Conservation (phyloP, 805 yeast genomes). For the Brettanomyces nanus region DNA sequence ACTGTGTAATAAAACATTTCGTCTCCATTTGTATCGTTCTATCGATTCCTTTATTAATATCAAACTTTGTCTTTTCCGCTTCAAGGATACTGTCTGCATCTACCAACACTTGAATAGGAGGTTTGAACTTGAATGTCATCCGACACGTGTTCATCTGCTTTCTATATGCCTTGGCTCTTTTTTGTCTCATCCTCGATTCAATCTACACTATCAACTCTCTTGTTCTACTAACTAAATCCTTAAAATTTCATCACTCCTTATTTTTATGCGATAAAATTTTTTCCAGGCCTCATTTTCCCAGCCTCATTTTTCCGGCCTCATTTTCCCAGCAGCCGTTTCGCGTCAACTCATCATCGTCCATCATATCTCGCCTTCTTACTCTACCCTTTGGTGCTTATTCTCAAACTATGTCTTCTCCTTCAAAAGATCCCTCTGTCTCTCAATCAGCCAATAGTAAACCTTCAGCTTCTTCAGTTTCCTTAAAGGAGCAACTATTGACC, state of each 20-base stretch:
- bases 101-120: conserved; percentile 84
- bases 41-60: conserved; percentile 71
- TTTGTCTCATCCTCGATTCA: conserved; percentile 88
- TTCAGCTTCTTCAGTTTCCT: too few relatives aligned
- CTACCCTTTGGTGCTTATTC: too few relatives aligned
- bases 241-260: conserved; percentile 60
- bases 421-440: too few relatives aligned
- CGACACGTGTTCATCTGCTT: conserved; percentile 83
- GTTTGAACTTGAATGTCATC: conserved; percentile 85
- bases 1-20: conserved; percentile 91
- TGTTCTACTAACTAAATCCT: conserved; percentile 10
- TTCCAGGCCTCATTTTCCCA: conserved; percentile 72
- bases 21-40: conserved; percentile 79
- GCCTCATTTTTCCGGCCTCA: too few relatives aligned
- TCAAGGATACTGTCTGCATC: conserved; percentile 72
- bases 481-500: too few relatives aligned
- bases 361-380: too few relatives aligned
- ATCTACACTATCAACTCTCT: too few relatives aligned
- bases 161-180: conserved; percentile 88
- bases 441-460: too few relatives aligned
- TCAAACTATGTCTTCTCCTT: too few relatives aligned
- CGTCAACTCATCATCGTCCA: too few relatives aligned
- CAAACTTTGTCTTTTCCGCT: conserved; percentile 60
- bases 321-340: too few relatives aligned
- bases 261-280: conserved; percentile 47